Conservation (phyloP, 2,329 filamentous ascomycete species). For the Nakataea oryzae region DNA sequence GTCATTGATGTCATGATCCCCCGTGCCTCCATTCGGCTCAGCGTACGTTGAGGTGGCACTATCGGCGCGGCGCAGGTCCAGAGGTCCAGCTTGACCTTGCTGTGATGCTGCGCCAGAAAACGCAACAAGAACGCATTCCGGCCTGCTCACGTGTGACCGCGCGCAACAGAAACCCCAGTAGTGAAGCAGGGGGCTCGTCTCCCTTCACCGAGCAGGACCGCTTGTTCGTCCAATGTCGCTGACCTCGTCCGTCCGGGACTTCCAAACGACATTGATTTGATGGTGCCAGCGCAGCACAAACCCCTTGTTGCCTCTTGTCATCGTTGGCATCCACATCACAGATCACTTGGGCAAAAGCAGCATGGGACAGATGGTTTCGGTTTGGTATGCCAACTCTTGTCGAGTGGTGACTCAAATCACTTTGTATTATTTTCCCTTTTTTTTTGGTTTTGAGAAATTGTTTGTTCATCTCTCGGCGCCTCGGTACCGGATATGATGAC, state of each 20-base stretch:
- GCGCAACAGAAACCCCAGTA: too few relatives aligned
- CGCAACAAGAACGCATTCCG: background rate
- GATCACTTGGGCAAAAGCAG: background rate
- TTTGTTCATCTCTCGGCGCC: background rate
- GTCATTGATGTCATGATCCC: background rate
- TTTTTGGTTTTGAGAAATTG: background rate
- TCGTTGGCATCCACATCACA: too few relatives aligned
- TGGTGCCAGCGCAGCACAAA: background rate
- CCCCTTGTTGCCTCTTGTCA: background rate
- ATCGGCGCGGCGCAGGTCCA: background rate
- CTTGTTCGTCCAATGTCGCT: background rate
- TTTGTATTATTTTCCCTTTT: background rate
- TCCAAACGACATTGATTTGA: background rate
- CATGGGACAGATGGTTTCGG: background rate
- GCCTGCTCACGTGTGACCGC: background rate
- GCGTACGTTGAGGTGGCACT: too few relatives aligned
- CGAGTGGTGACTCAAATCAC: background rate
- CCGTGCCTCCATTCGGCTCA: too few relatives aligned
- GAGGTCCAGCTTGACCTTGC: background rate
- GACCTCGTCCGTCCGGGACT: too few relatives aligned
- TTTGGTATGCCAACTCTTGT: background rate
- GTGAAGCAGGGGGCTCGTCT: too few relatives aligned
- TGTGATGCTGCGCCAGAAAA: background rate
- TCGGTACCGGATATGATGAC: background rate
- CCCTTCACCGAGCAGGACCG: too few relatives aligned